Conservation (phyloP, 495 filamentous ascomycete genomes). For the Neurospora sp. region DNA sequence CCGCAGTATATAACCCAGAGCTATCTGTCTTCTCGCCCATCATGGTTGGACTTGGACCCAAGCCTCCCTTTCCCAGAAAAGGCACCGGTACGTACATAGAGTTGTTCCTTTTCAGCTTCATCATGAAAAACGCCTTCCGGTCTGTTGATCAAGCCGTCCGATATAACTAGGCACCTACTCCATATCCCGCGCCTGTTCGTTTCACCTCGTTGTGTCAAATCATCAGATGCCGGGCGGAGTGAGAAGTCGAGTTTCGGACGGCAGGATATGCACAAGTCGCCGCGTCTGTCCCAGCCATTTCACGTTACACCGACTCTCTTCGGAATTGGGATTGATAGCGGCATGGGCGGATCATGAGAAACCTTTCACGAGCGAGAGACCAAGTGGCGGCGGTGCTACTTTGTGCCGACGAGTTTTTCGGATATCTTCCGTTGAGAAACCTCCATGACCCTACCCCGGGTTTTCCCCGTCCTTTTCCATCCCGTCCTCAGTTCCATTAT, state of each 20-base stretch:
- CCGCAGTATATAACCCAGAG: not conserved
- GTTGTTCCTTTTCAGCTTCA: not conserved
- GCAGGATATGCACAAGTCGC: not conserved
- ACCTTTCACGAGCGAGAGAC: not conserved
- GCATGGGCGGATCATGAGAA: not conserved
- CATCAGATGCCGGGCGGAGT: not conserved
- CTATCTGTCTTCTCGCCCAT: conserved; percentile 21
- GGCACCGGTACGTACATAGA: conserved; percentile 37
- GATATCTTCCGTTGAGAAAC: not conserved
- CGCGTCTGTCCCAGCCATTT: not conserved
- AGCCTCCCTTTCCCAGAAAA: conserved; percentile 64
- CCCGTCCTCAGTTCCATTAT: not conserved
- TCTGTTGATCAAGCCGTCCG: not conserved
- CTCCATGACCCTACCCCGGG: not conserved
- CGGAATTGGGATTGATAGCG: not conserved
- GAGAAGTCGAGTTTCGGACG: not conserved
- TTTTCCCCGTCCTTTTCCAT: not conserved
- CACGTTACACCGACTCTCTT: not conserved
- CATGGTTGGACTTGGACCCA: conserved; percentile 70
- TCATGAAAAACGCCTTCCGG: not conserved
- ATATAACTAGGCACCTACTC: not conserved
- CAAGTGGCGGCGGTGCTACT: not conserved
- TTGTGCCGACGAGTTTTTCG: not conserved
- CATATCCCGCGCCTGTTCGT: not conserved
- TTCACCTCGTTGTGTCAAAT: not conserved